These are phyloP conservation scores for Populus simonii DNA, from an alignment of 345 rosid genomes.

Conservation along the genomic window DNA sequence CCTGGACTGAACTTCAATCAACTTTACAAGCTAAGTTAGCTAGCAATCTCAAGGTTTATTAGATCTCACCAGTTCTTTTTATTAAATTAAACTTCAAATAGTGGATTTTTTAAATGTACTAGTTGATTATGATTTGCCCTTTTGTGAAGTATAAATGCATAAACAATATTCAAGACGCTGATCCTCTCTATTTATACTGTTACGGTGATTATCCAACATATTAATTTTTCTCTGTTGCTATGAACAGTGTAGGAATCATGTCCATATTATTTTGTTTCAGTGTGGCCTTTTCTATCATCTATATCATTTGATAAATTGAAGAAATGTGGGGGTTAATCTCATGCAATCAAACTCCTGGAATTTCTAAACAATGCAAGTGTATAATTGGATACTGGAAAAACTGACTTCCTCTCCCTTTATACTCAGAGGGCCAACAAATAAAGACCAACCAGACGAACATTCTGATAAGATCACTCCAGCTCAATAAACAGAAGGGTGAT, in stretches of 20 bases:
- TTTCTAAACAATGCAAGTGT: background rate
- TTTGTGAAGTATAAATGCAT: background rate
- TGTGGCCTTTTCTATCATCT: background rate
- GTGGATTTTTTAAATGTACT: background rate
- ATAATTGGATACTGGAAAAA: constrained; percentile 8
- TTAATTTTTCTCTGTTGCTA: background rate
- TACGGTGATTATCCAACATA: background rate
- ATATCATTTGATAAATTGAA: background rate
- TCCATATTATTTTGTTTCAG: background rate
- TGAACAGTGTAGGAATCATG: background rate
- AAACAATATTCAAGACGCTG: background rate
- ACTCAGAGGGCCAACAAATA: constrained; percentile 68
- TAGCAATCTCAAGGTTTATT: background rate
- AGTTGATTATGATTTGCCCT: background rate
- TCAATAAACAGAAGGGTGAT: constrained; percentile 67
- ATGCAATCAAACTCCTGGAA: background rate
- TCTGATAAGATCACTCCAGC: constrained; percentile 76
- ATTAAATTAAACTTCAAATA: background rate
- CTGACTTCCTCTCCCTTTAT: constrained; percentile 22
- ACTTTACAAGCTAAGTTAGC: background rate
- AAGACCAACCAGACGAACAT: constrained; percentile 89
- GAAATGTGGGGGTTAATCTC: background rate
- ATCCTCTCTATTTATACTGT: background rate
- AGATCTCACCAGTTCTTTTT: background rate
- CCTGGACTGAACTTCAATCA: background rate